These are phyloP conservation scores for Musa troglodytarum DNA, from an alignment of 176 grass and related monocot genomes.

Conservation along the genomic window DNA sequence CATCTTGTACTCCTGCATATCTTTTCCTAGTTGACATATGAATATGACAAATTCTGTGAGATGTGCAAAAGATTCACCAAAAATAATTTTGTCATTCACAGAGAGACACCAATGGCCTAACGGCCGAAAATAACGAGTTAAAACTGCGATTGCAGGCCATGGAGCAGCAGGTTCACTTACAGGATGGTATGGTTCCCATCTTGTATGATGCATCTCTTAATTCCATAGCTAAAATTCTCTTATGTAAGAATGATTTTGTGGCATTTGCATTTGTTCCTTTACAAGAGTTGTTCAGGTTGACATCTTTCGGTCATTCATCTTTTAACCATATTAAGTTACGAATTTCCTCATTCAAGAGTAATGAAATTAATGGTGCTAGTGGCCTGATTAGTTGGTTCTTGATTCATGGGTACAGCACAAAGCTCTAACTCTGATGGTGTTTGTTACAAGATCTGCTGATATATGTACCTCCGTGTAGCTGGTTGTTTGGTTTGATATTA, in stretches of 20 bases:
- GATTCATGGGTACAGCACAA: too few relatives aligned
- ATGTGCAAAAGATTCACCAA: neutral
- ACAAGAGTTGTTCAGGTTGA: too few relatives aligned
- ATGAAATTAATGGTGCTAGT: too few relatives aligned
- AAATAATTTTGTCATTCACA: neutral
- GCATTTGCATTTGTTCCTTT: neutral
- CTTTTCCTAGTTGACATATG: neutral
- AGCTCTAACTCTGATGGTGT: too few relatives aligned
- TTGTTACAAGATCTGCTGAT: too few relatives aligned
- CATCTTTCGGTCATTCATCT: too few relatives aligned
- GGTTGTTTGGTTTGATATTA: too few relatives aligned
- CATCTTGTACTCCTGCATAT: neutral
- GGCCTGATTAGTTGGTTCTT: too few relatives aligned
- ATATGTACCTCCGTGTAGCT: too few relatives aligned
- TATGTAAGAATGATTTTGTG: neutral
- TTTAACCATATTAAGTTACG: too few relatives aligned
- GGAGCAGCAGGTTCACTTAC: slow-evolving; percentile 18
- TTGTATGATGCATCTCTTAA: neutral
- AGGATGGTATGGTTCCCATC: neutral
- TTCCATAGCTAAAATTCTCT: neutral
- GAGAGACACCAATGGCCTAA: slow-evolving; percentile 19
- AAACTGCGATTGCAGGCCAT: slow-evolving; percentile 11
- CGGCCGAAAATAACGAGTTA: slow-evolving; percentile 6
- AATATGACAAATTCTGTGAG: neutral
- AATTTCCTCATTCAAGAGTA: too few relatives aligned